These are phyloP conservation scores for Hamamelis virginiana DNA, from an alignment of 164 flowering plant genomes.

Conservation along the genomic window DNA sequence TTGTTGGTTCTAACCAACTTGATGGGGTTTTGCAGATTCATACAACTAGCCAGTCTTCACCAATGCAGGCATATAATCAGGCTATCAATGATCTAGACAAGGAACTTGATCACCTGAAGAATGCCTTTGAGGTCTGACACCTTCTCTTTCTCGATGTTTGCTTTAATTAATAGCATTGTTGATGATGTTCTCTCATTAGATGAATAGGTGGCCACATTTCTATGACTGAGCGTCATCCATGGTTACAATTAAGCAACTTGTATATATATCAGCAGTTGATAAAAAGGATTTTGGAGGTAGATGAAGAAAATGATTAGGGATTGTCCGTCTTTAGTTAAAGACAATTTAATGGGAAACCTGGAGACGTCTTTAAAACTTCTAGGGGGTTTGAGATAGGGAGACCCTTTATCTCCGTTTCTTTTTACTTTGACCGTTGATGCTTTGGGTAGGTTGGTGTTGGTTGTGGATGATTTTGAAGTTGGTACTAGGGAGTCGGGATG, in stretches of 20 bases:
- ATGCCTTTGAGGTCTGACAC: slow-evolving; percentile 66
- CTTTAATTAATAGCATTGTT: not conserved
- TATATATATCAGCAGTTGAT: not conserved
- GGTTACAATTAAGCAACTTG: not conserved
- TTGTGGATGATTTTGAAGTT: no score
- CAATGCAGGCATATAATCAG: slow-evolving; percentile 98
- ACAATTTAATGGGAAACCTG: no score
- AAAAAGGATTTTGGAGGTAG: no score
- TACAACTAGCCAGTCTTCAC: slow-evolving; percentile 94
- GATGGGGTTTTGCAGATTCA: slow-evolving; percentile 60
- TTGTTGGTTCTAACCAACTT: not conserved
- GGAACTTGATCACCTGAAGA: slow-evolving; percentile 78
- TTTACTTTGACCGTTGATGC: no score
- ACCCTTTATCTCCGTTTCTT: no score
- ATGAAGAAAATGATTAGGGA: no score
- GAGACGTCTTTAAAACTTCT: no score
- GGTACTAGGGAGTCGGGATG: no score
- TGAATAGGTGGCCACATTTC: not conserved
- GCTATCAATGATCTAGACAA: slow-evolving; percentile 94
- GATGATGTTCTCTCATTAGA: not conserved
- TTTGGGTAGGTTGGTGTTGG: no score
- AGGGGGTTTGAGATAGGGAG: no score
- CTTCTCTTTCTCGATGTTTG: not conserved
- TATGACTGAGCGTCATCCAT: not conserved
- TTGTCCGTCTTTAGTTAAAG: no score